A percentile compares a stretch with the other conserved stretches of the same genome.
Evolutionary conservation across 2,329 filamentous ascomycete species (phyloP).

Genomic region (Xenosphaeropsis pyriputrescens): DNA sequence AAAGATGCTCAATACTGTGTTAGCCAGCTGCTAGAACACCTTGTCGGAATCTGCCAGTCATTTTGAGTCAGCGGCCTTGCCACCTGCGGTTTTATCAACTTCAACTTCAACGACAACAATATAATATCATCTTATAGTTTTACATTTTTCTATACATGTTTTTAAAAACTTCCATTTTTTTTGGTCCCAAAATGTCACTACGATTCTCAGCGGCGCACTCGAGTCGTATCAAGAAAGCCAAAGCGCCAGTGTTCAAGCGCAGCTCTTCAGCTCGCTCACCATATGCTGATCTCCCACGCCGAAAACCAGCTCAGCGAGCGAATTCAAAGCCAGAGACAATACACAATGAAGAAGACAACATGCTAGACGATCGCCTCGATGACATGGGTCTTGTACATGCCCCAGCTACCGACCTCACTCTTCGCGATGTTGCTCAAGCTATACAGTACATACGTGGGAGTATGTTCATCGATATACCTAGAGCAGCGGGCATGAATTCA

Average conservation of each 20-base stretch:
- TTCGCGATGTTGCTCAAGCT: constrained; percentile 49
- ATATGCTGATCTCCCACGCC: constrained; percentile 14
- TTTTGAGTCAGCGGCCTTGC: too few species aligned
- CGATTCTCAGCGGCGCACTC: constrained; percentile 14
- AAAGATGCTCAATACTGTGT: too few species aligned
- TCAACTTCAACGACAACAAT: too few species aligned
- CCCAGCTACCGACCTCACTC: constrained; percentile 37
- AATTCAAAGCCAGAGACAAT: constrained; percentile 5
- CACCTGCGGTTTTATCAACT: too few species aligned
- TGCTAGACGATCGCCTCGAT: constrained; percentile 34
- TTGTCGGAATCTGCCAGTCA: too few species aligned
- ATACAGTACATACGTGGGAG: constrained; percentile 42
- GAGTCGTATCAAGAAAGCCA: constrained; percentile 16
- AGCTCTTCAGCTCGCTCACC: constrained; percentile 8
- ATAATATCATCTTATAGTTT: too few species aligned
- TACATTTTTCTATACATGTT: too few species aligned
- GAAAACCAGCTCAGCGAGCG: constrained; percentile 12
- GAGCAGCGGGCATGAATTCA: constrained; percentile 44
- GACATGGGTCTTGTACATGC: constrained; percentile 42
- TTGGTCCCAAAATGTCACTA: constrained; percentile 1
- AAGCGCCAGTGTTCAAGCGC: constrained; percentile 13
- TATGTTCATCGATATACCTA: constrained; percentile 52
- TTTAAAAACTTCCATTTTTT: too few species aligned
- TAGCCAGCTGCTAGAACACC: too few species aligned
- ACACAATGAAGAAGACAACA: constrained; percentile 18